These are phyloP conservation scores for Austroboletus eburneus DNA, from an alignment of 768 basidiomycete genomes.

Conservation along the genomic window DNA sequence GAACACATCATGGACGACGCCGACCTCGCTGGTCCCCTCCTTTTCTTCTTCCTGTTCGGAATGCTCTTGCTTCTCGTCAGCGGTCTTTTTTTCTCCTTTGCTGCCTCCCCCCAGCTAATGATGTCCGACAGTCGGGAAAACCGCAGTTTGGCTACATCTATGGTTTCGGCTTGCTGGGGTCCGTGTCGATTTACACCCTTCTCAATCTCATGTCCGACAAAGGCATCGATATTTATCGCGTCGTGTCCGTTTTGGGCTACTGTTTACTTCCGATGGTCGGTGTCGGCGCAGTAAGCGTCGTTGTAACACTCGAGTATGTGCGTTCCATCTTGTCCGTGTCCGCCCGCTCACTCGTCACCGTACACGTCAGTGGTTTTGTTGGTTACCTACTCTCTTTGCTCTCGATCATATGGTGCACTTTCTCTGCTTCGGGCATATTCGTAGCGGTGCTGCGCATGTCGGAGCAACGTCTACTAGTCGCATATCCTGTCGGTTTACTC, in stretches of 20 bases:
- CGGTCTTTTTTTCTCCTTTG: constrained; percentile 13
- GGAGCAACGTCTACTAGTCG: constrained; percentile 90
- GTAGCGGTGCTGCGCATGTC: constrained; percentile 94
- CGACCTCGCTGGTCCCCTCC: constrained; percentile 92
- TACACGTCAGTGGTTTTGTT: constrained; percentile 57
- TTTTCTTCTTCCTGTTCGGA: constrained; percentile 94
- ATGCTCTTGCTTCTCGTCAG: constrained; percentile 87
- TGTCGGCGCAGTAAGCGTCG: constrained; percentile 83
- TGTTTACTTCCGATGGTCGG: constrained; percentile 97
- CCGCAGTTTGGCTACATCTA: constrained; percentile 99
- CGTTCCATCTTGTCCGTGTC: constrained; percentile 1
- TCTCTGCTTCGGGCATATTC: constrained; percentile 93
- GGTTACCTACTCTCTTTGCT: constrained; percentile 81
- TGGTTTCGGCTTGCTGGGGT: constrained; percentile 94
- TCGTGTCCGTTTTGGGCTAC: constrained; percentile 93
- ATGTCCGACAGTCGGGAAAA: constrained; percentile 76
- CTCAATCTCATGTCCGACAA: constrained; percentile 96
- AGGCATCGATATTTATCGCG: constrained; percentile 93
- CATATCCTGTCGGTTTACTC: constrained; percentile 91
- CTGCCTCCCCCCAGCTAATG: constrained; percentile 3
- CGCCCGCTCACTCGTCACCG: constrained; percentile 1
- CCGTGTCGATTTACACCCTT: constrained; percentile 86
- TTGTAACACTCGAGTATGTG: constrained; percentile 83
- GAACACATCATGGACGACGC: constrained; percentile 99
- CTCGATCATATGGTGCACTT: constrained; percentile 95